Percentiles rank a stretch among this genome's conserved stretches.
phyloP scores from a whole-genome alignment of 345 rosid species.

The Brassica napus region Da-Ae NC_063444.1:3503501-3504000 shows the following conservation, averaged over 20 bases:
- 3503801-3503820: slow-evolving; percentile 92
- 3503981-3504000: slow-evolving; percentile 4
- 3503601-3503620: slow-evolving; percentile 16
- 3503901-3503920: slow-evolving; percentile 94
- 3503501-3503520: slow-evolving; percentile 96
- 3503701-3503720: slow-evolving; percentile 96
- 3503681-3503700: slow-evolving; percentile 98
- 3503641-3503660: slow-evolving; percentile 20
- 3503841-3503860: slow-evolving; percentile 71
- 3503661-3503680: slow-evolving; percentile 16
- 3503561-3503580: slow-evolving; percentile 99
- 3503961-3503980: slow-evolving; percentile 24
- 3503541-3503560: slow-evolving; percentile 99
- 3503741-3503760: slow-evolving; percentile 99
- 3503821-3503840: slow-evolving; percentile 96
- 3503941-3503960: slow-evolving; percentile 95
- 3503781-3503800: slow-evolving; percentile 90
- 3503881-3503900: slow-evolving; percentile 76
- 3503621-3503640: slow-evolving; percentile 1
- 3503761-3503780: slow-evolving; percentile 96
- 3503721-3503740: slow-evolving; percentile 99
- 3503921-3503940: slow-evolving; percentile 98
- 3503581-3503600: slow-evolving; percentile 96
- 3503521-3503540: slow-evolving; percentile 98
- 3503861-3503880: slow-evolving; percentile 82